Conservation (phyloP, 1,284 basidiomycete species). For the Ustilago lituana region DNA sequence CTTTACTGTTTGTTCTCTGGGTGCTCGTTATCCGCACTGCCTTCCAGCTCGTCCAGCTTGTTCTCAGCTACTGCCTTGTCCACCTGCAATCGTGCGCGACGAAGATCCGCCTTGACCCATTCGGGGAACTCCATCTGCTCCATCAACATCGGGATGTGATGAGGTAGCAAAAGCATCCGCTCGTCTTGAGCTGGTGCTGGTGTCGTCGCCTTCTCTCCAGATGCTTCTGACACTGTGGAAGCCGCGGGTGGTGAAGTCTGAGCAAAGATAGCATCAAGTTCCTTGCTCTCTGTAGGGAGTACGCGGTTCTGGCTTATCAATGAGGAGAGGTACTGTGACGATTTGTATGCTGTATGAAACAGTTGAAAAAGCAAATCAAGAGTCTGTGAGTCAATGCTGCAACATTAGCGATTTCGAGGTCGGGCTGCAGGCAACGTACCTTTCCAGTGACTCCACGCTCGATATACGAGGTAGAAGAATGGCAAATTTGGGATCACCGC, state of each 20-base stretch:
- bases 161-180: conserved; percentile 33
- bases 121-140: conserved; percentile 45
- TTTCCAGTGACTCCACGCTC: conserved; percentile 63
- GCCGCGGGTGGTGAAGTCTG: conserved; percentile 11
- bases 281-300: conserved; percentile 46
- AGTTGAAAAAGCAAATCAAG: conserved; percentile 1
- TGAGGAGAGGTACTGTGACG: conserved; percentile 49
- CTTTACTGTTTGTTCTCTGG: conserved; percentile 25
- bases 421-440: conserved; percentile 35
- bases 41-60: conserved; percentile 47
- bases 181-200: conserved; percentile 19
- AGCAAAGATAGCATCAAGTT: conserved; percentile 50
- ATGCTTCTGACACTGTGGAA: conserved; percentile 7
- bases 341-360: conserved; percentile 52
- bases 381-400: too few relatives aligned
- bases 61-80: conserved; percentile 30
- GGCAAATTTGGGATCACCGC: conserved; percentile 64
- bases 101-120: conserved; percentile 42
- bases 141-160: conserved; percentile 42
- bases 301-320: conserved; percentile 50
- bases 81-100: conserved; percentile 44
- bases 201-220: not conserved
- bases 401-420: too few relatives aligned
- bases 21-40: conserved; percentile 21
- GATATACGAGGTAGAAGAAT: conserved; percentile 65